A percentile compares a stretch with the other conserved stretches of the same genome.
phyloP scores from a whole-genome alignment of 1,139 yeast genomes.

The Sugiyamaella neomexicana region DNA sequence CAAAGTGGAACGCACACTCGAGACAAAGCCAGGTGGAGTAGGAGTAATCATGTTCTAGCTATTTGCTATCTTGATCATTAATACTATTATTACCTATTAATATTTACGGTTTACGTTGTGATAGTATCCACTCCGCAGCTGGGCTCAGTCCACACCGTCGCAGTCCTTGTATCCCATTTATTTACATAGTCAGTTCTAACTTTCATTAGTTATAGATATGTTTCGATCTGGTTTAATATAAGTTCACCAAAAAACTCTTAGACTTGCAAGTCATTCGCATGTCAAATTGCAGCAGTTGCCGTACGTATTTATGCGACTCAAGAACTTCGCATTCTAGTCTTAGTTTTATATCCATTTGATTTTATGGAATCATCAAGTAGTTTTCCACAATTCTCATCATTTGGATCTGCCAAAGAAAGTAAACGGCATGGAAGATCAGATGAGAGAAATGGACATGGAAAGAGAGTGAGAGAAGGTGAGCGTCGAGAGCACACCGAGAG shows the following conservation, averaged over 20 bases:
- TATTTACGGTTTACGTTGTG: no score
- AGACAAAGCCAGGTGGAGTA: constrained; percentile 64
- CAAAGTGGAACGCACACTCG: constrained; percentile 49
- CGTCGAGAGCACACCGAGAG: not conserved
- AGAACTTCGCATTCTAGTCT: not conserved
- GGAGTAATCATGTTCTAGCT: constrained; percentile 79
- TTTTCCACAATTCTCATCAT: constrained; percentile 12
- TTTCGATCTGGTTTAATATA: no score
- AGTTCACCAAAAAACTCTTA: no score
- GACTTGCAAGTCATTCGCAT: no score
- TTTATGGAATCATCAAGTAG: constrained; percentile 13
- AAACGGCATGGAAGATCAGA: not conserved
- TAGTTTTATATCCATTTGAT: not conserved
- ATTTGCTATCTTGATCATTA: not conserved
- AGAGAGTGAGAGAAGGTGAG: not conserved
- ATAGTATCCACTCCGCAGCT: no score
- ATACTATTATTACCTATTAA: no score
- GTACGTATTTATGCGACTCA: not conserved
- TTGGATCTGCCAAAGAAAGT: constrained; percentile 5
- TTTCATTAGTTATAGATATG: no score
- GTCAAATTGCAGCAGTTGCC: no score
- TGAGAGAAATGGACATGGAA: not conserved
- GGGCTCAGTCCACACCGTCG: no score
- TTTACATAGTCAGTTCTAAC: no score
- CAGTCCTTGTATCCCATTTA: no score